A percentile compares a stretch with the other conserved stretches of the same genome.
These are phyloP conservation scores for Claviceps capensis DNA, from an alignment of 2,329 filamentous ascomycete species.

Conservation along the genomic window DNA sequence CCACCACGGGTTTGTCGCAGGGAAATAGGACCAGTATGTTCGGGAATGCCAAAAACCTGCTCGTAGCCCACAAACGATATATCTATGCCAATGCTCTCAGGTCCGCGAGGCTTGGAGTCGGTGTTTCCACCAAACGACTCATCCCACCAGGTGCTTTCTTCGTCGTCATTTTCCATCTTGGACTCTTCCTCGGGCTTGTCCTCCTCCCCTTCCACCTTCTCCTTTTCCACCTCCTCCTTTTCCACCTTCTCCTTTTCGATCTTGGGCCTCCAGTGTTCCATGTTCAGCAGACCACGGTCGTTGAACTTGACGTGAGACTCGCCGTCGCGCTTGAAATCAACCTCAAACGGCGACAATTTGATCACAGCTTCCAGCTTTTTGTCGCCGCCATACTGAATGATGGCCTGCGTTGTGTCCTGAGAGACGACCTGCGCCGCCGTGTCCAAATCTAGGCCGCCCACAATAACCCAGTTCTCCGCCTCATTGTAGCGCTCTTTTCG, in stretches of 20 bases:
- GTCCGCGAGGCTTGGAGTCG: slow-evolving; percentile 86
- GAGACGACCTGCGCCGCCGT: slow-evolving; percentile 54
- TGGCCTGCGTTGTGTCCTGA: slow-evolving; percentile 53
- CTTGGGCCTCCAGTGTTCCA: slow-evolving; percentile 93
- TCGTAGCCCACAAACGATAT: slow-evolving; percentile 86
- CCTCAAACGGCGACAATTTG: slow-evolving; percentile 64
- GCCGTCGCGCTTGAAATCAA: slow-evolving; percentile 79
- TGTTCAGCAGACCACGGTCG: slow-evolving; percentile 73
- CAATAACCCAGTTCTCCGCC: slow-evolving; percentile 71
- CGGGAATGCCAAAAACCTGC: slow-evolving; percentile 87
- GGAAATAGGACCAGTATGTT: slow-evolving; percentile 79
- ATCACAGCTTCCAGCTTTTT: slow-evolving; percentile 72
- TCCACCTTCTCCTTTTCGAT: slow-evolving; percentile 54
- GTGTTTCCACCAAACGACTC: slow-evolving; percentile 92
- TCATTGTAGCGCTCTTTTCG: slow-evolving; percentile 94
- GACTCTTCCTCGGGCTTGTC: slow-evolving; percentile 30
- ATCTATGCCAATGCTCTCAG: slow-evolving; percentile 82
- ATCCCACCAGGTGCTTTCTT: slow-evolving; percentile 95
- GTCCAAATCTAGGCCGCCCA: slow-evolving; percentile 65
- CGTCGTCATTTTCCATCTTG: slow-evolving; percentile 40
- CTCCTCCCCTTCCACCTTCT: slow-evolving; percentile 40
- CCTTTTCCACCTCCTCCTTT: slow-evolving; percentile 45
- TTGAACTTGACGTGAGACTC: slow-evolving; percentile 78
- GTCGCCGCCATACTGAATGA: slow-evolving; percentile 65
- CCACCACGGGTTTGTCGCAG: slow-evolving; percentile 84